Conservation (phyloP, 2,329 filamentous ascomycete genomes). For the Ophiostoma ulmi region DNA sequence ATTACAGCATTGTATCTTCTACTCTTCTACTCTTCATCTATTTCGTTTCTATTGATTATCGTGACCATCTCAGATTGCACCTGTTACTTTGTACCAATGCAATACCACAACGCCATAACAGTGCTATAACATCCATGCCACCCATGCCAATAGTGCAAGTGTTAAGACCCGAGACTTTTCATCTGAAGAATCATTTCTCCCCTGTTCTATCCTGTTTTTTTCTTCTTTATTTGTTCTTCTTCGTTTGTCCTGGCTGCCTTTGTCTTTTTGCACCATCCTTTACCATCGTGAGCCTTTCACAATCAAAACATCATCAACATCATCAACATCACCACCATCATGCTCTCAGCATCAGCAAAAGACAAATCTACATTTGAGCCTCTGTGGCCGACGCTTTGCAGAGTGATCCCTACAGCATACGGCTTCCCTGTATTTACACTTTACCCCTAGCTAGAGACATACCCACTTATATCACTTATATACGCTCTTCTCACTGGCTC, state of each 20-base stretch:
- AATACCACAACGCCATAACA: neutral
- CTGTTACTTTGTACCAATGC: neutral
- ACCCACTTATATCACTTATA: neutral
- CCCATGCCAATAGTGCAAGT: neutral
- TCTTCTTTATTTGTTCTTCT: neutral
- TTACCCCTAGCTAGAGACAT: conserved; percentile 4
- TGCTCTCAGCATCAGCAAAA: neutral
- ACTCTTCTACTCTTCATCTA: neutral
- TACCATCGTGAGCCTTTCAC: neutral
- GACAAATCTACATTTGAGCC: neutral
- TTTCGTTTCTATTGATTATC: neutral
- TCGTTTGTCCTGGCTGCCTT: neutral
- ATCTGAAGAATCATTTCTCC: neutral
- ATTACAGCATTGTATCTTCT: neutral
- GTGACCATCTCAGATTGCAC: neutral
- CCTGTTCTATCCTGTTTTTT: neutral
- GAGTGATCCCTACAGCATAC: neutral
- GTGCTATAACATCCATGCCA: neutral
- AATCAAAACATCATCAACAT: neutral
- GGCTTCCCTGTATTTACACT: neutral
- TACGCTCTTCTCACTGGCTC: neutral
- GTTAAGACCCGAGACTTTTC: neutral
- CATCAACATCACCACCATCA: neutral
- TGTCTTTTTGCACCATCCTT: neutral
- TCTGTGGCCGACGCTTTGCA: neutral